Base-by-base conservation (phyloP, 2,329 filamentous ascomycete genomes). In the Diplodia sapinea region DNA sequence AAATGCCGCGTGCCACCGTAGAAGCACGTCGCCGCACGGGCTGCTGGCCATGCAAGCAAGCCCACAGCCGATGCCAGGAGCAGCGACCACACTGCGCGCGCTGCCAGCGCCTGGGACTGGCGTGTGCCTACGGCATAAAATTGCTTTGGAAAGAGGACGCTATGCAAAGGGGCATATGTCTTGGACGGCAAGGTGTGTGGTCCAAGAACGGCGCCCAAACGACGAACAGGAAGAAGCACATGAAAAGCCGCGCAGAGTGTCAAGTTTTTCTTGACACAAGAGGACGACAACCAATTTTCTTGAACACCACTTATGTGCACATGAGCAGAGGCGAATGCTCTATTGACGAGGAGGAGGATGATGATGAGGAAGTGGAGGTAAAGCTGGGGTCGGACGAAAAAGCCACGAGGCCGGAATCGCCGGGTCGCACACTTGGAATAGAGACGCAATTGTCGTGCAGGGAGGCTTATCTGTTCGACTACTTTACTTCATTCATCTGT, bases 41-140 rank as follows among this genome's bases (percentile, higher is more conserved):
- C 20, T 70, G 69, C 63, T 68, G 61, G 61, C 66, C 68, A 26
- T 70, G 69, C 66, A 70, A 70, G 73, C 72, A 72, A 47, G 74
- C 73, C 57, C 75, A 77, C 68, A 73, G 76, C 38, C 73, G 72
- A 50, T 77, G 75, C 61, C 74, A 74, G 15, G 75, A 77, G 62
- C 74, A 77, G 61, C 66, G 68, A 52, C 75, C 75, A 11, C 61
- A 66, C 36, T 77, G 75, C 65, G 66, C 61, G 17, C 74, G 75
- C 38, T 77, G 75, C 68, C 69, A 72, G 56, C 63, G 72, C 29
- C 71, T 76, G 40, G 68, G 69, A 13, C 63, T 76, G 11, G 36
- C 69, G 7, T 77, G 75, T 70, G 70, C 52, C 69, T 74, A 52
- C 40, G 40, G 57, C 15, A 67, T 77, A 36, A 73, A 71, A 49